These are phyloP conservation scores for Hanseniaspora clermontiae DNA, from an alignment of 805 yeast genomes.

Conservation along the genomic window DNA sequence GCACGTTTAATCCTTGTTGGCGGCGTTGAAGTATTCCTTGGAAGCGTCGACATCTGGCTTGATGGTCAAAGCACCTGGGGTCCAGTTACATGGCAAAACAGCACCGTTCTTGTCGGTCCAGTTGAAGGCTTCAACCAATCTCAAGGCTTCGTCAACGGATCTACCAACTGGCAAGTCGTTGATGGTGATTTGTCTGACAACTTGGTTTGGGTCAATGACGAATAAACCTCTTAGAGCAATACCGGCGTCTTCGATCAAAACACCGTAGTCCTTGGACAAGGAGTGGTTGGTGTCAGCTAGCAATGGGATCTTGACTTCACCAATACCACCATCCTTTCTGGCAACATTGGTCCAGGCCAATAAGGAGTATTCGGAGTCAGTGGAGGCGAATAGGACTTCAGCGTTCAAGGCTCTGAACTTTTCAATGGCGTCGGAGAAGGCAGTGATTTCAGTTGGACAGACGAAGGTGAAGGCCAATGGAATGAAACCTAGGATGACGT, in stretches of 20 bases:
- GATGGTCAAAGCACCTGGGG: slow-evolving; percentile 85
- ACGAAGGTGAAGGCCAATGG: slow-evolving; percentile 99
- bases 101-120: slow-evolving; percentile 99
- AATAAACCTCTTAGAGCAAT: slow-evolving; percentile 96
- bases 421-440: slow-evolving; percentile 90
- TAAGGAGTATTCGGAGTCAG: slow-evolving; percentile 95
- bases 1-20: slow-evolving; percentile 29
- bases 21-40: slow-evolving; percentile 64
- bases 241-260: slow-evolving; percentile 90
- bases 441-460: slow-evolving; percentile 98
- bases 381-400: slow-evolving; percentile 88
- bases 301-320: slow-evolving; percentile 87
- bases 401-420: slow-evolving; percentile 78
- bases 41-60: slow-evolving; percentile 68
- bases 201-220: slow-evolving; percentile 92
- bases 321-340: slow-evolving; percentile 97
- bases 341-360: slow-evolving; percentile 97
- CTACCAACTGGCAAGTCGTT: slow-evolving; percentile 99
- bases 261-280: slow-evolving; percentile 93
- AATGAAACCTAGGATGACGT: slow-evolving; percentile 93
- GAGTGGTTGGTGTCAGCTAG: slow-evolving; percentile 95
- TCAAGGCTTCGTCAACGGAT: slow-evolving; percentile 92
- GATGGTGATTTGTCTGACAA: slow-evolving; percentile 90
- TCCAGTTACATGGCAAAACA: slow-evolving; percentile 99
- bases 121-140: slow-evolving; percentile 98